phyloP scores from a whole-genome alignment of 108 stramenopile species.

The Nannochloropsis granulata region DNA sequence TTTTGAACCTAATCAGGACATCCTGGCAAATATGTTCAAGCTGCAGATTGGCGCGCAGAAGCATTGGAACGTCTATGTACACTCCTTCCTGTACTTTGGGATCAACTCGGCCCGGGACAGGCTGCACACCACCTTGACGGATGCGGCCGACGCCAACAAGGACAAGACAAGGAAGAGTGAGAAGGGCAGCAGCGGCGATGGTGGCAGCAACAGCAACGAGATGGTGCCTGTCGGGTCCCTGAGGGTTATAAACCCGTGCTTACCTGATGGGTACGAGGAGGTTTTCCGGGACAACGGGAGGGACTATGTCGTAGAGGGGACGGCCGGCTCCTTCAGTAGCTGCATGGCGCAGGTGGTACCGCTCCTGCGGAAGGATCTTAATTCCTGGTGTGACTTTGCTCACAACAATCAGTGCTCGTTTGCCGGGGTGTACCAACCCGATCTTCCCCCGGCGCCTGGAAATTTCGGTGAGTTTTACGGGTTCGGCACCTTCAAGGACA shows the following conservation, averaged over 20 bases:
- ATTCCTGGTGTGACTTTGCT: conserved; percentile 65
- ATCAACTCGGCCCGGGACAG: conserved; percentile 39
- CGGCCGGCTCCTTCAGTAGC: not conserved
- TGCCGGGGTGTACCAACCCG: conserved; percentile 75
- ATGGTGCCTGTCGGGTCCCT: not conserved
- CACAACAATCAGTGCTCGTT: conserved; percentile 70
- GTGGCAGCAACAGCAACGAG: not conserved
- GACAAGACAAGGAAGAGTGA: not conserved
- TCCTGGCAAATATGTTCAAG: conserved; percentile 65
- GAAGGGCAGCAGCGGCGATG: not conserved
- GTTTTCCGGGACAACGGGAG: not conserved
- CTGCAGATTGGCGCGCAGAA: conserved; percentile 58
- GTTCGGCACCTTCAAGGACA: conserved; percentile 47
- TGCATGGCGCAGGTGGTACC: not conserved
- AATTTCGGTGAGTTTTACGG: conserved; percentile 50
- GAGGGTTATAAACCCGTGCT: not conserved
- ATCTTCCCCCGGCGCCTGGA: conserved; percentile 44
- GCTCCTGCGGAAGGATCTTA: conserved; percentile 27
- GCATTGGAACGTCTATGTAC: conserved; percentile 78
- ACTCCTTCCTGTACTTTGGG: conserved; percentile 73
- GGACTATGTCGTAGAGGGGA: not conserved
- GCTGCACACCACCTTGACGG: conserved; percentile 11
- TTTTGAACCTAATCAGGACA: conserved; percentile 51
- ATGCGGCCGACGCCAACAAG: not conserved
- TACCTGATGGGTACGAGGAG: not conserved